Evolutionary conservation across 495 filamentous ascomycete species (phyloP).

Genomic region (Copromyces sp.): DNA sequence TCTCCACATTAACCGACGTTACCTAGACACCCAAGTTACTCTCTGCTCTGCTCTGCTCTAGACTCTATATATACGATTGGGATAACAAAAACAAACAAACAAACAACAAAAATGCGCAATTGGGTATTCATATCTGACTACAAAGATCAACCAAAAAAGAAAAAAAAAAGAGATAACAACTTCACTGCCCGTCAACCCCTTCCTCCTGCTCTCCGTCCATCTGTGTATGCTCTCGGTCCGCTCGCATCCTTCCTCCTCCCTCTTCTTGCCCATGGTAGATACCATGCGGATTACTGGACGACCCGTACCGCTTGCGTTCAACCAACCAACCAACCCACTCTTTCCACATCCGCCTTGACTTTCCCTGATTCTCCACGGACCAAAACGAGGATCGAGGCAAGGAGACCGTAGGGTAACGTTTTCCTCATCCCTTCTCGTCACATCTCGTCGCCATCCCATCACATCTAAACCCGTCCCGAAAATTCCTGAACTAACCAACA

Average conservation of each 20-base stretch:
- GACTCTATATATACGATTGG: constrained; percentile 1
- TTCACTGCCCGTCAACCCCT: not conserved
- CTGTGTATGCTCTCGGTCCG: not conserved
- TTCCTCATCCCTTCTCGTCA: not conserved
- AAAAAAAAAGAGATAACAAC: not conserved
- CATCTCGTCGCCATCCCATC: not conserved
- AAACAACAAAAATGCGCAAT: not conserved
- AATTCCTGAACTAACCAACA: not conserved
- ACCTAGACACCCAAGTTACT: not conserved
- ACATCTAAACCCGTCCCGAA: no score
- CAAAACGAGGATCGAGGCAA: not conserved
- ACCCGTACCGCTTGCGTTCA: not conserved
- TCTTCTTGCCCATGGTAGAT: not conserved
- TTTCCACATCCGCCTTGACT: not conserved
- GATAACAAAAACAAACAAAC: not conserved
- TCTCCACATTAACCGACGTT: not conserved
- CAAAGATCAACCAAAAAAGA: constrained; percentile 2
- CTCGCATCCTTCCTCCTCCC: not conserved
- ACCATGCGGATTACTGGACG: no score
- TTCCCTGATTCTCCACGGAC: not conserved
- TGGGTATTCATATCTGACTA: constrained; percentile 11
- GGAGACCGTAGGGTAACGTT: not conserved
- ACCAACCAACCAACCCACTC: not conserved
- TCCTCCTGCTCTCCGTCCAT: not conserved
- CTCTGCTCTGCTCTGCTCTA: not conserved